Evolutionary conservation across 148 eudicot species (phyloP), one percentile per base, ranked within the genome.

Genomic region (Heliamphora exappendiculata): DNA sequence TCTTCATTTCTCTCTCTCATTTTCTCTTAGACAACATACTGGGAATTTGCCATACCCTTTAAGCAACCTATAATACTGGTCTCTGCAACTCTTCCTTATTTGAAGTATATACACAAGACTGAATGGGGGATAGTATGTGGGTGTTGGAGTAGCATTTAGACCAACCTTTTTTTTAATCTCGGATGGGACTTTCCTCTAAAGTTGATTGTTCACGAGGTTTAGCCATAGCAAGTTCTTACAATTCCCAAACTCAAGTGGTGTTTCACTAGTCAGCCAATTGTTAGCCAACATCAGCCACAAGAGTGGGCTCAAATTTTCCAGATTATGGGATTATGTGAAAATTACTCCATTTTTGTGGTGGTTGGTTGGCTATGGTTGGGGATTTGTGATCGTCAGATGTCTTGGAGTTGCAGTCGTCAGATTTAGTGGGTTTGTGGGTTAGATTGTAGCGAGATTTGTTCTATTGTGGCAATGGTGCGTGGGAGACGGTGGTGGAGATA

Each of bases 261-360:
- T 89, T 78, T 81, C 85, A 57, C 98, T 95, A 12, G 89, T 76
- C 26, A 94, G 66, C 24, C 88, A 76, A 83, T 94, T 94, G 81
- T 90, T 89, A 16, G 95, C 93, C 26, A 94, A 89, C 98, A 94
- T 94, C 55, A 94, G 83, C 98, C 98, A 94, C 31, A 94, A 76
- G 41, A 94, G 89, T 8, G 95, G 89, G 19, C 78, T 87, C 37
- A 94, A 70, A 1, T 90, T 89, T 29, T 95, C 98, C 7, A 94
- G 80, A 67, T 80, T 79, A n/a, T n/a, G n/a, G n/a, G n/a, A n/a
- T n/a, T n/a, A n/a, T n/a, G n/a, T n/a, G n/a, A n/a, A n/a, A n/a
- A n/a, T n/a, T n/a, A n/a, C n/a, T n/a, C n/a, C n/a, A n/a, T n/a
- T n/a, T n/a, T n/a, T n/a, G n/a, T n/a, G n/a, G n/a, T n/a, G n/a